These are phyloP conservation scores for Sordaria brevicollis DNA, from an alignment of 495 filamentous ascomycete species.

Conservation along the genomic window DNA sequence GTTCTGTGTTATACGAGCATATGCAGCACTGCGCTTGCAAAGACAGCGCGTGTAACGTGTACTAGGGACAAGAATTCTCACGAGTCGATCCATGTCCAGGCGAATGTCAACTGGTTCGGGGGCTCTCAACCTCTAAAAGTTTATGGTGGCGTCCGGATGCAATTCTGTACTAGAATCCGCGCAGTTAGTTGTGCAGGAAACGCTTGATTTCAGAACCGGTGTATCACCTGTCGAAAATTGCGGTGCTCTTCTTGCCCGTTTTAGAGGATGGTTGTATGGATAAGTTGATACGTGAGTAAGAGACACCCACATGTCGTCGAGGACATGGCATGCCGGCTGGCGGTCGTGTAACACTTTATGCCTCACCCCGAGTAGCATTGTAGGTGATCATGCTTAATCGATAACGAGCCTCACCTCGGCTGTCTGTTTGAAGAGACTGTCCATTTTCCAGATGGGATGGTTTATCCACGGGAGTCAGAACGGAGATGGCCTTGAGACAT, in stretches of 20 bases:
- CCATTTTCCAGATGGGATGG: not conserved
- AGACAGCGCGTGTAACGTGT: not conserved
- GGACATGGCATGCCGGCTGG: not conserved
- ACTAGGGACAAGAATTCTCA: not conserved
- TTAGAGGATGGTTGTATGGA: not conserved
- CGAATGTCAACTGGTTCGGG: not conserved
- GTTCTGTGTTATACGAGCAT: not conserved
- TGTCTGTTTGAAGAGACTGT: not conserved
- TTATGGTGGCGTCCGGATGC: not conserved
- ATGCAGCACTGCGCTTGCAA: not conserved
- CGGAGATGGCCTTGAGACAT: not conserved
- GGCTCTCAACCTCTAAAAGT: not conserved
- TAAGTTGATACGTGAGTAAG: not conserved
- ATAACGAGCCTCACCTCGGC: not conserved
- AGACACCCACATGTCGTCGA: not conserved
- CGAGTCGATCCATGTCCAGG: not conserved
- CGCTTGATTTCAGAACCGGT: not conserved
- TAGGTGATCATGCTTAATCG: not conserved
- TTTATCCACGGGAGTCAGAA: not conserved
- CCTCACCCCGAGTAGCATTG: not conserved
- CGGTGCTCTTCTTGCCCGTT: not conserved
- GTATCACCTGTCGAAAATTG: not conserved
- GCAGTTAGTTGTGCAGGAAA: not conserved
- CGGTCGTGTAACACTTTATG: not conserved
- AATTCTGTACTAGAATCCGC: not conserved